Conservation (phyloP, 257 asterid species). For the Asclepias syriaca region DNA sequence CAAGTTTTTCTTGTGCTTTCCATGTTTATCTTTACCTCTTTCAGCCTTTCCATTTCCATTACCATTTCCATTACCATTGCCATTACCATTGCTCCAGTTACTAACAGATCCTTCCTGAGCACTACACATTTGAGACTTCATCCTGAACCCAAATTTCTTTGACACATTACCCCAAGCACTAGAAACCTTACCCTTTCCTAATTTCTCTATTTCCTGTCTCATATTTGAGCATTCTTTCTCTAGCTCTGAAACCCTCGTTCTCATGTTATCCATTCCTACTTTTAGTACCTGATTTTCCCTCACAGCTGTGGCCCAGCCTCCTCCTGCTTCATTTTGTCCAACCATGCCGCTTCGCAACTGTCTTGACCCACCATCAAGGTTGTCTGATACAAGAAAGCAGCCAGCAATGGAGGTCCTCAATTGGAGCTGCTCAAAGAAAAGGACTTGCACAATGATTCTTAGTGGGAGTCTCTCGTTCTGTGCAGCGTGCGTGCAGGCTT, state of each 20-base stretch:
- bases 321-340: constrained; percentile 51
- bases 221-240: constrained; percentile 88
- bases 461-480: constrained; percentile 89
- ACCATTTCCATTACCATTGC: constrained; percentile 13
- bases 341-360: constrained; percentile 77
- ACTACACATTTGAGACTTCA: constrained; percentile 95
- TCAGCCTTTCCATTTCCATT: constrained; percentile 37
- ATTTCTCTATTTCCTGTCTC: constrained; percentile 80
- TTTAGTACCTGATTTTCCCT: constrained; percentile 94
- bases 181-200: constrained; percentile 61
- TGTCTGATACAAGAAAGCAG: constrained; percentile 88
- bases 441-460: constrained; percentile 84
- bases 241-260: constrained; percentile 78
- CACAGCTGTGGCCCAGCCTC: constrained; percentile 61
- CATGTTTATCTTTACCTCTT: constrained; percentile 42
- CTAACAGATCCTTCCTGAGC: constrained; percentile 93
- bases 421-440: constrained; percentile 96
- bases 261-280: constrained; percentile 98
- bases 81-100: constrained; percentile 41
- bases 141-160: constrained; percentile 68
- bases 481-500: constrained; percentile 98
- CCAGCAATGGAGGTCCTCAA: constrained; percentile 90
- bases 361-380: constrained; percentile 85
- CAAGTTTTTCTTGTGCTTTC: constrained; percentile 51
- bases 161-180: constrained; percentile 69